Conservation (phyloP, 164 flowering plant species). For the Kingdonia uniflora region DNA sequence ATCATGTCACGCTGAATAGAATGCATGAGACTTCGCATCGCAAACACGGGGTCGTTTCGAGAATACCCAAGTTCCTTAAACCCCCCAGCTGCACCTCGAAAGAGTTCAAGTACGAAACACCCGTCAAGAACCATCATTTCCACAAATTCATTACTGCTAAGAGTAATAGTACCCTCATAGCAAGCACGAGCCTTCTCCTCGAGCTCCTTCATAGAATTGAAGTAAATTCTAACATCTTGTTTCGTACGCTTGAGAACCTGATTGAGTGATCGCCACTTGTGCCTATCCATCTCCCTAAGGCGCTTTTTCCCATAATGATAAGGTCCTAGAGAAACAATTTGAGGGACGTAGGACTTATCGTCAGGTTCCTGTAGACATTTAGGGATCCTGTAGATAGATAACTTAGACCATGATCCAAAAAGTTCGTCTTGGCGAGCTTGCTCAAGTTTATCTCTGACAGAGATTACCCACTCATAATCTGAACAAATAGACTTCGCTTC, state of each 20-base stretch:
- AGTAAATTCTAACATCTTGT: conserved; percentile 32
- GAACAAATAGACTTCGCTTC: conserved; percentile 17
- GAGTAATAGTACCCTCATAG: conserved; percentile 37
- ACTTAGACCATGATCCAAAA: conserved; percentile 40
- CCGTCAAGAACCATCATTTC: conserved; percentile 71
- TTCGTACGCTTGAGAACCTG: conserved; percentile 34
- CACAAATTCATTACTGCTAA: conserved; percentile 41
- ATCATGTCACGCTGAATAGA: conserved; percentile 67
- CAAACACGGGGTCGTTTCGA: conserved; percentile 56
- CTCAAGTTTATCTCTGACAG: conserved; percentile 54
- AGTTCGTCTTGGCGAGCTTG: conserved; percentile 51
- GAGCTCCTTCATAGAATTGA: conserved; percentile 32
- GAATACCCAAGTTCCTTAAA: conserved; percentile 47
- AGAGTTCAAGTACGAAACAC: conserved; percentile 46
- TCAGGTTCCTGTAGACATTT: conserved; percentile 35
- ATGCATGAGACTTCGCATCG: conserved; percentile 63
- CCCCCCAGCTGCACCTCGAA: no score
- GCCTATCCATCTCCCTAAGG: conserved; percentile 50
- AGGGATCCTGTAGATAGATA: conserved; percentile 45
- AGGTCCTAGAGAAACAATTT: conserved; percentile 62
- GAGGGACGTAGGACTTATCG: conserved; percentile 53
- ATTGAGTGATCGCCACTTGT: conserved; percentile 50
- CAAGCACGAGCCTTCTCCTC: conserved; percentile 55
- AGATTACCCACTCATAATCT: conserved; percentile 54
- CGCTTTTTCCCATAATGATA: conserved; percentile 45